A percentile compares a stretch with the other conserved stretches of the same genome.
Evolutionary conservation across 192 early-diverging fungal genomes (phyloP).

Genomic region (Podochytrium sp.): DNA sequence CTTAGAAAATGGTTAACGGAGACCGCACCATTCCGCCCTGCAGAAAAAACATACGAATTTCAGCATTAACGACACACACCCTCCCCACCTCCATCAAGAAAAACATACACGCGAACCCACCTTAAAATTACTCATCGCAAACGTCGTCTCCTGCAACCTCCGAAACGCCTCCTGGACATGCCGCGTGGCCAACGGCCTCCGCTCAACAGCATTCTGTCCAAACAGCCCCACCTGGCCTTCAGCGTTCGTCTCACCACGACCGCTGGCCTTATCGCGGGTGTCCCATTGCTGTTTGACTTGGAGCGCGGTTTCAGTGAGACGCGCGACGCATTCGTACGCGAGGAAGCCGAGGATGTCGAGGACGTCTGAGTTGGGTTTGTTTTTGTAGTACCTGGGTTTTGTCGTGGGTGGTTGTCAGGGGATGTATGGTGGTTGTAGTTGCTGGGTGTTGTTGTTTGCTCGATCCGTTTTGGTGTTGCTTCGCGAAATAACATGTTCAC

Average conservation of each 20-base stretch:
- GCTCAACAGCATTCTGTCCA: conserved; percentile 75
- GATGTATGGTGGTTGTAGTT: conserved; percentile 89
- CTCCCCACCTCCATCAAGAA: neutral
- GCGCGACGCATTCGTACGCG: conserved; percentile 92
- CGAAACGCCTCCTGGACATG: conserved; percentile 96
- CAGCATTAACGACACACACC: neutral
- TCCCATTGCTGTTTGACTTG: conserved; percentile 55
- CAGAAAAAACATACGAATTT: neutral
- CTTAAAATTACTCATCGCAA: conserved; percentile 43
- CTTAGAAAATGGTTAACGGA: conserved; percentile 17
- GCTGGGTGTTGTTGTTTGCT: conserved; percentile 27
- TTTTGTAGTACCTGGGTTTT: conserved; percentile 75
- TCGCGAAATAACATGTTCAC: no score
- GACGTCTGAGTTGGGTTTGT: conserved; percentile 89
- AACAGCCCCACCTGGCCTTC: conserved; percentile 65
- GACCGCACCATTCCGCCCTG: conserved; percentile 16
- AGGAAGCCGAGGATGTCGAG: conserved; percentile 97
- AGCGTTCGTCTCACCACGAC: conserved; percentile 1
- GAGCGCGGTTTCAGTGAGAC: conserved; percentile 86
- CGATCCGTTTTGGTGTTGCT: no score
- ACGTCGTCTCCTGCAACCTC: conserved; percentile 67
- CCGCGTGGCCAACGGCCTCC: conserved; percentile 77
- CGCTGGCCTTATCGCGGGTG: conserved; percentile 35
- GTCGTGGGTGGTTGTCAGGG: conserved; percentile 83
- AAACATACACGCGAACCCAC: conserved; percentile 5